phyloP scores from a whole-genome alignment of 148 eudicot species.

The Rhododendron williamsianum region DNA sequence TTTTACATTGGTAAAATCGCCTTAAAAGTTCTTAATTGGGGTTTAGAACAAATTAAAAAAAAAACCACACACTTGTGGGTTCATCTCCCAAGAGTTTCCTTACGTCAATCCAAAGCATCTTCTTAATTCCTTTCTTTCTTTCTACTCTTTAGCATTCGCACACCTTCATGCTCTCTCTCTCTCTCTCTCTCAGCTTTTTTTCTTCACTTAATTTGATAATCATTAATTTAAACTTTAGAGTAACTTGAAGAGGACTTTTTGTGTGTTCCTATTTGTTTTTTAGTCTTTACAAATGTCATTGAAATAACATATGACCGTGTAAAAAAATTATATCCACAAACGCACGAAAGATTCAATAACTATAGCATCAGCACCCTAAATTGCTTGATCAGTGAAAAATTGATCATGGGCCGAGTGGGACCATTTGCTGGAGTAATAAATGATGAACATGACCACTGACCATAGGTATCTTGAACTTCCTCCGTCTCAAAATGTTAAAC shows the following conservation, averaged over 20 bases:
- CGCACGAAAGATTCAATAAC: not conserved
- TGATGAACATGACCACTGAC: too few relatives aligned
- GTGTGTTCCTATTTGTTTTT: not conserved
- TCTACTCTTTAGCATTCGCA: not conserved
- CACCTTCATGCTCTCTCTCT: not conserved
- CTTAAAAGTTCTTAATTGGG: not conserved
- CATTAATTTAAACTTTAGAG: not conserved
- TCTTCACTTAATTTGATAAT: not conserved
- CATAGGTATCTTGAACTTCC: too few relatives aligned
- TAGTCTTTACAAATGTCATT: not conserved
- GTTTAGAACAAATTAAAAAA: not conserved
- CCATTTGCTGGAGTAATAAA: too few relatives aligned
- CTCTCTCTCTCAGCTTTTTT: not conserved
- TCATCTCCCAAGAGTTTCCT: constrained; percentile 8
- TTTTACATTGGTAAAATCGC: not conserved
- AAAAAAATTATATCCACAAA: too few relatives aligned
- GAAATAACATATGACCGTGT: not conserved
- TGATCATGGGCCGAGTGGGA: not conserved
- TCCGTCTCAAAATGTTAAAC: too few relatives aligned
- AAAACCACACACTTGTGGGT: not conserved
- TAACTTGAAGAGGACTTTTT: not conserved
- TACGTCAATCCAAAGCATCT: not conserved
- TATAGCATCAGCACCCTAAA: not conserved
- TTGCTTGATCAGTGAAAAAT: not conserved
- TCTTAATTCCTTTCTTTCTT: not conserved